phyloP scores from a whole-genome alignment of 2,329 filamentous ascomycete genomes.

The Ophiostoma triangulosporum region DNA sequence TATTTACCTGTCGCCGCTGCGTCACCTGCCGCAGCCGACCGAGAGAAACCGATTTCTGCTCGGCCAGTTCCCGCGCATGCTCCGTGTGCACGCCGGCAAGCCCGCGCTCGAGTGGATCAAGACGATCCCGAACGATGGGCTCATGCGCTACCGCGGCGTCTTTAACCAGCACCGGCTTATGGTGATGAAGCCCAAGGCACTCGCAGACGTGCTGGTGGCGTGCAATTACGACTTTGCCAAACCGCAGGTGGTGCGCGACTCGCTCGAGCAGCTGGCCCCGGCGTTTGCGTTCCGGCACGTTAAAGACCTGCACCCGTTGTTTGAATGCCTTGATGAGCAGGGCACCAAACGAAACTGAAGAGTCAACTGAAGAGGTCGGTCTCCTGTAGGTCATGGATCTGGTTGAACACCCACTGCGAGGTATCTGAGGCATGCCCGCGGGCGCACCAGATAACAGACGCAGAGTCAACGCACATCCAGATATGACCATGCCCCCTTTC shows the following conservation, averaged over 20 bases:
- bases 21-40: slow-evolving; percentile 31
- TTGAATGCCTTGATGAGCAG: too few relatives aligned
- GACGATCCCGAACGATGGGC: slow-evolving; percentile 49
- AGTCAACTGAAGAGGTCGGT: too few relatives aligned
- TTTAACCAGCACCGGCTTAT: slow-evolving; percentile 52
- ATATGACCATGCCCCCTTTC: too few relatives aligned
- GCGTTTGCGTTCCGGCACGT: slow-evolving; percentile 78
- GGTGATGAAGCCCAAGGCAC: slow-evolving; percentile 45
- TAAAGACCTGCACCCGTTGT: slow-evolving; percentile 70
- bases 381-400: too few relatives aligned
- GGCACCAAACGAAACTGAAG: too few relatives aligned
- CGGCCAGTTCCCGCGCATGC: slow-evolving; percentile 33
- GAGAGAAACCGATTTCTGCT: slow-evolving; percentile 29
- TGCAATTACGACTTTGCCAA: slow-evolving; percentile 60
- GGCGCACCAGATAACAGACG: too few relatives aligned
- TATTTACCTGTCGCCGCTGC: slow-evolving; percentile 34
- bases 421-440: too few relatives aligned
- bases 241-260: slow-evolving; percentile 37
- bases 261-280: slow-evolving; percentile 61
- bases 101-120: slow-evolving; percentile 33
- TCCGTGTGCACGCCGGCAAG: slow-evolving; percentile 25
- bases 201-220: slow-evolving; percentile 55
- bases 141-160: slow-evolving; percentile 52
- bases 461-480: too few relatives aligned
- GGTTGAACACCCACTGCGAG: too few relatives aligned